Evolutionary conservation across 2,329 filamentous ascomycete genomes (phyloP), one percentile per base, ranked within the genome.

Genomic region (Alternaria burnsii): DNA sequence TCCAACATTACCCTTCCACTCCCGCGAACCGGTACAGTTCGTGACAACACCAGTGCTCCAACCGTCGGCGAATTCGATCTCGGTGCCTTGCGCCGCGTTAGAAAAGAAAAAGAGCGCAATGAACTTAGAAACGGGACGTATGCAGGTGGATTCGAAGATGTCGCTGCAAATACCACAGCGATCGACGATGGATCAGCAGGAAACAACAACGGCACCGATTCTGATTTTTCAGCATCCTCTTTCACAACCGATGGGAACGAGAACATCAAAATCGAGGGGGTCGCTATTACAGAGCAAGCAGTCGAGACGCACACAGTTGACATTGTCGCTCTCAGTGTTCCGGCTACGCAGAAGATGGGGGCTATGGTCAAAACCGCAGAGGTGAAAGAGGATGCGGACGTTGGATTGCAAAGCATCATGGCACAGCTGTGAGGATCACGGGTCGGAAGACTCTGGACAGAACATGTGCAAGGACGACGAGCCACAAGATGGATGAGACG

Each of bases 251-350:
- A 76, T 16, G 77, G 77, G 5, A 74, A 78, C 36, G 71, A 86
- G 2, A 80, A 83, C 30, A 82, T 87, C 1, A 77, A 80, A 4
- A 80, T 53, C 3, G 44, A 82, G 16, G 86, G 86, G 2, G 78
- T 88, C 5, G 85, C 86, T 1, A 71, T 89, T 26, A 83, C 83
- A 3, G 86, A 89, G 69, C 86, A 88, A 70, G 84, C 82, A 43
- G 81, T 86, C 16, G 82, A 82, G 62, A 75, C 80, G 32, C 81
- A 83, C 42, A 73, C 72, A 10, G 79, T 80, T 1, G 79, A 81
- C 53, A 67, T 79, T 32, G 32, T 69, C 4, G 48, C 53, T 11
- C 43, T 52, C 5, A 51, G 58, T n/a, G 12, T 61, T 2, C 32
- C 58, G 3, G 44, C 43, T 4, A 36, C 46, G 4, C 55, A 67